Conservation (phyloP, 2,329 filamentous ascomycete species). For the Pezicula carpinea region DNA sequence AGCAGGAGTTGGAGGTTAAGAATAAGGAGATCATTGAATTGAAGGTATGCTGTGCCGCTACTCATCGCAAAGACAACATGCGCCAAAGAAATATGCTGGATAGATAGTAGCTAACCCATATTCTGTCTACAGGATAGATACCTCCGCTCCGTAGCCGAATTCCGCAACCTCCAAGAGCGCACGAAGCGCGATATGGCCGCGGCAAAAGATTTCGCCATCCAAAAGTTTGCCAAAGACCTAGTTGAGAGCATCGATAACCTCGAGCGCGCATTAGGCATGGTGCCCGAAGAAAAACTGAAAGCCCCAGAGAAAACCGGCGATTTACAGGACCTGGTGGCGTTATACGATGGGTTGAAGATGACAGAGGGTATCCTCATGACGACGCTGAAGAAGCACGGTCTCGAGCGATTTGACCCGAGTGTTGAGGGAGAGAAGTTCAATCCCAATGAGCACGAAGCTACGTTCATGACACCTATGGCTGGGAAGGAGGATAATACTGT, state of each 20-base stretch:
- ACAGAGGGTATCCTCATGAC: conserved; percentile 83
- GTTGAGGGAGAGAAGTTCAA: conserved; percentile 79
- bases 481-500: conserved; percentile 88
- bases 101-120: conserved; percentile 1
- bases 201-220: conserved; percentile 89
- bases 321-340: conserved; percentile 67
- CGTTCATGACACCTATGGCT: conserved; percentile 83
- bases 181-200: conserved; percentile 84
- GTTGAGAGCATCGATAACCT: conserved; percentile 96
- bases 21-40: conserved; percentile 72
- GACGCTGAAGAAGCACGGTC: conserved; percentile 88
- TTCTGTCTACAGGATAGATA: conserved; percentile 71
- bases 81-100: conserved; percentile 2
- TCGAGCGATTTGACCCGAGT: conserved; percentile 79
- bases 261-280: conserved; percentile 81
- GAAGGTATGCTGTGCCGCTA: conserved; percentile 58
- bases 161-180: conserved; percentile 95
- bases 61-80: no score
- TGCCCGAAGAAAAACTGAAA: conserved; percentile 68
- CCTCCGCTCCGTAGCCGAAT: conserved; percentile 89
- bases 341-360: conserved; percentile 92
- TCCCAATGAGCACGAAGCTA: conserved; percentile 94
- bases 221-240: conserved; percentile 89
- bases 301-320: conserved; percentile 44
- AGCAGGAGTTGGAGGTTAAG: conserved; percentile 67